A percentile compares a stretch with the other conserved stretches of the same genome.
These are phyloP conservation scores for Purshia tridentata DNA, from an alignment of 306 rosid species.

Conservation along the genomic window DNA sequence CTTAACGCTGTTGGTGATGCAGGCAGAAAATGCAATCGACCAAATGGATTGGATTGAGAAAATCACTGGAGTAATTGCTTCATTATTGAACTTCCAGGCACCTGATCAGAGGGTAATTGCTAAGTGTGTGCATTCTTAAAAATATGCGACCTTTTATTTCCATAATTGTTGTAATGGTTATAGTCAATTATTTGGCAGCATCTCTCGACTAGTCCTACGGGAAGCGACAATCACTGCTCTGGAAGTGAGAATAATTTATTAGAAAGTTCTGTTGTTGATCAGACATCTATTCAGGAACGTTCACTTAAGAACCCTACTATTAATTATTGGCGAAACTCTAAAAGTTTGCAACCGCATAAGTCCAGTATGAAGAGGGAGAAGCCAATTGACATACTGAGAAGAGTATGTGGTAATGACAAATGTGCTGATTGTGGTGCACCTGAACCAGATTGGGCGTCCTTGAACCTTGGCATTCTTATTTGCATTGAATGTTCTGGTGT, in stretches of 20 bases:
- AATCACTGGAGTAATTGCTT: slow-evolving; percentile 76
- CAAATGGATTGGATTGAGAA: slow-evolving; percentile 91
- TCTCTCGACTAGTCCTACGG: slow-evolving; percentile 35
- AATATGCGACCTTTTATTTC: slow-evolving; percentile 18
- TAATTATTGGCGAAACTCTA: slow-evolving; percentile 38
- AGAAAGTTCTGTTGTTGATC: slow-evolving; percentile 35
- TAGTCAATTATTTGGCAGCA: slow-evolving; percentile 45
- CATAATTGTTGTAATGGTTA: slow-evolving; percentile 26
- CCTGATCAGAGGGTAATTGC: slow-evolving; percentile 50
- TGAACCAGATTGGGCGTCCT: slow-evolving; percentile 89
- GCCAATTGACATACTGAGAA: slow-evolving; percentile 68
- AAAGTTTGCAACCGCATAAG: slow-evolving; percentile 46
- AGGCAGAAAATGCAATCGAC: slow-evolving; percentile 83
- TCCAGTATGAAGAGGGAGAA: slow-evolving; percentile 42
- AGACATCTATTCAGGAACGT: slow-evolving; percentile 24
- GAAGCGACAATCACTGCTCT: slow-evolving; percentile 26
- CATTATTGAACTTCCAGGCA: slow-evolving; percentile 65
- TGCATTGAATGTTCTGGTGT: slow-evolving; percentile 87
- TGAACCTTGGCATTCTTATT: slow-evolving; percentile 77
- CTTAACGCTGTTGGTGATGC: slow-evolving; percentile 27
- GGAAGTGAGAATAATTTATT: slow-evolving; percentile 23
- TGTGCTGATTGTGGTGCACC: slow-evolving; percentile 90
- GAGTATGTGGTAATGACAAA: slow-evolving; percentile 71
- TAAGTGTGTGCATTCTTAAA: slow-evolving; percentile 18
- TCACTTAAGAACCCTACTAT: slow-evolving; percentile 30